Evolutionary conservation across 495 filamentous ascomycete species (phyloP).

Genomic region (Rhypophila decipiens): DNA sequence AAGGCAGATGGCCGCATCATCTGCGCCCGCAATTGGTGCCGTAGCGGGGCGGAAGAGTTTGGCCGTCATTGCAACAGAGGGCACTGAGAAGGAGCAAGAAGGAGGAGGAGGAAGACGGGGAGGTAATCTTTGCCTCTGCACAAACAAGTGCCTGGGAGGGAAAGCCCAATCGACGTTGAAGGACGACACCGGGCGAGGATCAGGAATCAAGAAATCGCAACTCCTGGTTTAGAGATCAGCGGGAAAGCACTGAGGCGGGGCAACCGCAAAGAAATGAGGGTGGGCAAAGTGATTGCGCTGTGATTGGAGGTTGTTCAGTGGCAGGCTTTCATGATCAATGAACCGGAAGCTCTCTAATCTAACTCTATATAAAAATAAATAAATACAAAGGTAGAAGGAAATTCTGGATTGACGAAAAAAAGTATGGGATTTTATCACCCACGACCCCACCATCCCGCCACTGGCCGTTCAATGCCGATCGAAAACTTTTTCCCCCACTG

Average conservation of each 20-base stretch:
- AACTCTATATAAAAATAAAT: no score
- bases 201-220: not conserved
- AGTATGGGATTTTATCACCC: not conserved
- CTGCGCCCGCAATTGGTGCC: constrained; percentile 38
- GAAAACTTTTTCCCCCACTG: constrained; percentile 14
- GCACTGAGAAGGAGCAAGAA: not conserved
- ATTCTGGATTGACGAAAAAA: not conserved
- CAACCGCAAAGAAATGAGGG: not conserved
- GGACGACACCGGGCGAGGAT: no score
- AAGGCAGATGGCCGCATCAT: constrained; percentile 60
- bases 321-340: not conserved
- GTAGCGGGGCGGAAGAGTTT: constrained; percentile 49
- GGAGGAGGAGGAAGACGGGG: no score
- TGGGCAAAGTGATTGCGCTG: not conserved
- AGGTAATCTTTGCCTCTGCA: no score
- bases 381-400: not conserved
- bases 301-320: not conserved
- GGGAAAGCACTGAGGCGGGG: no score
- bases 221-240: not conserved
- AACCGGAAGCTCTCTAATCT: no score
- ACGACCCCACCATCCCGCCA: not conserved
- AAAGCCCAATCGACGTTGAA: no score
- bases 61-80: constrained; percentile 30
- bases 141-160: no score
- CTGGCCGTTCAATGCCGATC: constrained; percentile 4